Evolutionary conservation across 2,329 filamentous ascomycete genomes (phyloP).

Genomic region (Ceratocystis variospora): DNA sequence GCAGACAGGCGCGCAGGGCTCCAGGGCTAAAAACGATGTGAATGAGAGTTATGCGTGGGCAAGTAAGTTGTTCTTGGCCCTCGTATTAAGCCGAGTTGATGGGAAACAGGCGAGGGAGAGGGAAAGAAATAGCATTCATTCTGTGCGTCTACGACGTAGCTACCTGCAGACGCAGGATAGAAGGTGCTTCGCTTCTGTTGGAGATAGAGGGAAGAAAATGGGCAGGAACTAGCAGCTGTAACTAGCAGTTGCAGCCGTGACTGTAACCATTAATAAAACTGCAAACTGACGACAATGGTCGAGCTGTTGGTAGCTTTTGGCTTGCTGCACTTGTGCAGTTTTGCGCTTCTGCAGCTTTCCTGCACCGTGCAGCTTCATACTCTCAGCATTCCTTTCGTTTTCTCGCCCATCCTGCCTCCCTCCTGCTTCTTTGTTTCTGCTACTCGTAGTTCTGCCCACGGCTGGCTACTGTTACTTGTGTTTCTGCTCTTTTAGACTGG

Average conservation of each 20-base stretch:
- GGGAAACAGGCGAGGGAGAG: background rate
- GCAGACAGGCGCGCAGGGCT: too few species aligned
- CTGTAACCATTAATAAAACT: background rate
- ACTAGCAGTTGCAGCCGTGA: background rate
- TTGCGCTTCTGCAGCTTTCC: too few species aligned
- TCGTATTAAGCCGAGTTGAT: background rate
- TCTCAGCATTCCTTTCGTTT: background rate
- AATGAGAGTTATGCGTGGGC: too few species aligned
- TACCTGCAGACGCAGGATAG: too few species aligned
- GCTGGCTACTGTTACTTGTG: background rate
- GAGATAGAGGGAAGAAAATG: background rate
- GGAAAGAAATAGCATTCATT: background rate
- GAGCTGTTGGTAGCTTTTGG: background rate
- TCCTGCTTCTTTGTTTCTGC: background rate
- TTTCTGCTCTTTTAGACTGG: background rate
- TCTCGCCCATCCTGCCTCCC: background rate
- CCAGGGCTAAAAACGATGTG: too few species aligned
- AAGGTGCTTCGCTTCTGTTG: background rate
- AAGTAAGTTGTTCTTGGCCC: background rate
- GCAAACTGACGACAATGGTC: background rate
- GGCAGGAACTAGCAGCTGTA: background rate
- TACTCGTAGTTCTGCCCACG: background rate
- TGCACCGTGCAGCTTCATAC: too few species aligned
- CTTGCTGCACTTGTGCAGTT: background rate
- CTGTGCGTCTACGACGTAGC: background rate